Conservation (phyloP, 1,284 basidiomycete species). For the Cryptococcus amylolentus region DNA sequence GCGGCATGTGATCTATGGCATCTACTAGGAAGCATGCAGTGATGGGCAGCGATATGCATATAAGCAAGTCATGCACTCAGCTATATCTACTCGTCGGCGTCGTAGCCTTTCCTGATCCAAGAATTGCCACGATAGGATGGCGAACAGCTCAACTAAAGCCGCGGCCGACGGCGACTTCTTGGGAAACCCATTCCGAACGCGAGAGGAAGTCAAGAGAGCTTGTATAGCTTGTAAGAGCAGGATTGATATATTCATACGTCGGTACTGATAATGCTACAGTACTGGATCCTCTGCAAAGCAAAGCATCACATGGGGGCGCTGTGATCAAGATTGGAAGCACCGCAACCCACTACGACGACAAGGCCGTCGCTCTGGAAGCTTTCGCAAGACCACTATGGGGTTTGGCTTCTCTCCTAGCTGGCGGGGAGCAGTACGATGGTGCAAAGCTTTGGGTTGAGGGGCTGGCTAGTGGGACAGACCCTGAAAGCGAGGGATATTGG, state of each 20-base stretch:
- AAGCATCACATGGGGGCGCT: conserved; percentile 69
- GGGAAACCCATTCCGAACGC: conserved; percentile 59
- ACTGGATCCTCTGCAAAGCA: conserved; percentile 63
- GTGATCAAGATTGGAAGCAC: conserved; percentile 67
- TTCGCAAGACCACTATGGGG: conserved; percentile 75
- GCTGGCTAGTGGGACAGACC: conserved; percentile 64
- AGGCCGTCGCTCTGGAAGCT: conserved; percentile 68
- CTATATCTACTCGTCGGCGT: too few relatives aligned
- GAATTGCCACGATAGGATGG: too few relatives aligned
- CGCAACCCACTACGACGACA: conserved; percentile 70
- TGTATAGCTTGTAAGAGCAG: conserved; percentile 50
- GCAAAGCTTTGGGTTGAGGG: conserved; percentile 63
- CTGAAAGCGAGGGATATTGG: conserved; percentile 66
- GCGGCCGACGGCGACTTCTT: conserved; percentile 23
- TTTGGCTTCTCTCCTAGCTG: conserved; percentile 62
- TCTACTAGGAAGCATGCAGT: too few relatives aligned
- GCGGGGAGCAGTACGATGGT: conserved; percentile 57
- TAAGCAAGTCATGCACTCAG: too few relatives aligned
- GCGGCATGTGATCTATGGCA: too few relatives aligned
- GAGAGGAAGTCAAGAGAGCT: conserved; percentile 59
- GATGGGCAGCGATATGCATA: too few relatives aligned
- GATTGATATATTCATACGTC: background rate
- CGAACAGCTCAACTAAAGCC: too few relatives aligned
- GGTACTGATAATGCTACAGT: conserved; percentile 35
- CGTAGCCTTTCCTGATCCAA: too few relatives aligned